Percentiles rank a stretch among this genome's conserved stretches.
These are phyloP conservation scores for Trichoderma brevicompactum DNA, from an alignment of 2,329 filamentous ascomycete genomes.

Conservation along the genomic window DNA sequence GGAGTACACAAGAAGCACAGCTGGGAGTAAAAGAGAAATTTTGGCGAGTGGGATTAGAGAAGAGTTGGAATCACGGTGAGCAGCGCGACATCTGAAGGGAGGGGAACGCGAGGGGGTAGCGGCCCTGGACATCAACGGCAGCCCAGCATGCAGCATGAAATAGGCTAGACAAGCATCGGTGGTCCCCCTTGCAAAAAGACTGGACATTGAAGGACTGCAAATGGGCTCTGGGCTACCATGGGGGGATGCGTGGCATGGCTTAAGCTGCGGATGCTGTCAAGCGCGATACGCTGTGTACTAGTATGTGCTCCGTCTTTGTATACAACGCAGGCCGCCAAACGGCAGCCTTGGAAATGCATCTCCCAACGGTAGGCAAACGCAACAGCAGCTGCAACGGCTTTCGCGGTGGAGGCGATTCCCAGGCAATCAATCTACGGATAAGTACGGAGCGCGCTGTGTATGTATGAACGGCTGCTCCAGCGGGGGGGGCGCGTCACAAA, in stretches of 20 bases:
- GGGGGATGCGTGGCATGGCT: constrained; percentile 16
- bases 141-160: constrained; percentile 25
- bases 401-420: constrained; percentile 10
- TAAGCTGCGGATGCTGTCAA: constrained; percentile 1
- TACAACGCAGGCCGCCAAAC: not conserved
- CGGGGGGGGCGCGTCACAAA: not conserved
- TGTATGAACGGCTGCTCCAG: too few species aligned
- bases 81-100: constrained; percentile 21
- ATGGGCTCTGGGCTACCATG: constrained; percentile 12
- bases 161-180: constrained; percentile 25
- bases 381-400: not conserved
- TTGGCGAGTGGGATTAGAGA: constrained; percentile 1
- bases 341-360: not conserved
- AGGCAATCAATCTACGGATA: not conserved
- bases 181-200: constrained; percentile 17
- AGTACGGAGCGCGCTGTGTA: not conserved
- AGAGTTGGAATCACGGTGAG: constrained; percentile 27
- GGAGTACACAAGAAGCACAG: not conserved
- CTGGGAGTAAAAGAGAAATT: not conserved
- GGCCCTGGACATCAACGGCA: constrained; percentile 21
- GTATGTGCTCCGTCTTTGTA: not conserved
- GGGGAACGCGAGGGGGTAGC: constrained; percentile 23
- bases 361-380: constrained; percentile 1
- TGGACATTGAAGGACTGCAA: constrained; percentile 26
- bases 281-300: constrained; percentile 10